These are phyloP conservation scores for Rhizopus sp. DNA, from an alignment of 371 early-diverging fungal genomes.

Conservation along the genomic window DNA sequence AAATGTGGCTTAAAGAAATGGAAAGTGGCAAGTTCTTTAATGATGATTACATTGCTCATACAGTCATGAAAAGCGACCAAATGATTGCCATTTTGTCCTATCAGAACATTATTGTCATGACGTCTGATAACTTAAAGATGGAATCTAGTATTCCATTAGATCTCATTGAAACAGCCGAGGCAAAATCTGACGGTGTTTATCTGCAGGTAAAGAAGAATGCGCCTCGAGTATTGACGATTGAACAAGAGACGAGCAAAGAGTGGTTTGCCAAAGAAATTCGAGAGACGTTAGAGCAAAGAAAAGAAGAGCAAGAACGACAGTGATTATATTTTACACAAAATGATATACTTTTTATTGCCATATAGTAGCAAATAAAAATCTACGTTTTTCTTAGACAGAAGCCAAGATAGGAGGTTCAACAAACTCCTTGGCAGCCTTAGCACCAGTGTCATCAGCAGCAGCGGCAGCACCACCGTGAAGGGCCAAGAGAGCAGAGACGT, in stretches of 20 bases:
- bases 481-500: conserved; percentile 95
- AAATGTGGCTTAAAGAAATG: conserved; percentile 86
- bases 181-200: conserved; percentile 13
- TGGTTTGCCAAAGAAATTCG: conserved; percentile 26
- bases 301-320: conserved; percentile 22
- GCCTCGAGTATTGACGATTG: conserved; percentile 10
- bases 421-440: conserved; percentile 76
- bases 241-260: conserved; percentile 20
- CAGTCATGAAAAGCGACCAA: conserved; percentile 51
- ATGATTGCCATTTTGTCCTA: conserved; percentile 68
- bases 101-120: conserved; percentile 61
- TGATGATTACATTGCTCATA: conserved; percentile 88
- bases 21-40: conserved; percentile 76
- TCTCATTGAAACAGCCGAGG: conserved; percentile 10
- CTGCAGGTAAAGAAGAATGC: conserved; percentile 16
- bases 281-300: conserved; percentile 10
- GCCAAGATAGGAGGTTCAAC: conserved; percentile 82
- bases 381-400: conserved; percentile 62
- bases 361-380: conserved; percentile 8
- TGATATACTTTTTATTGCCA: conserved; percentile 1
- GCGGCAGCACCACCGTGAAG: conserved; percentile 91
- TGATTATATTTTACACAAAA: conserved; percentile 11
- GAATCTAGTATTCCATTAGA: conserved; percentile 57
- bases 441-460: conserved; percentile 73
- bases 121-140: conserved; percentile 56